Percentiles rank a stretch among this genome's conserved stretches.
These are phyloP conservation scores for Mallotus repandus DNA, from an alignment of 441 rosid genomes.

Conservation along the genomic window DNA sequence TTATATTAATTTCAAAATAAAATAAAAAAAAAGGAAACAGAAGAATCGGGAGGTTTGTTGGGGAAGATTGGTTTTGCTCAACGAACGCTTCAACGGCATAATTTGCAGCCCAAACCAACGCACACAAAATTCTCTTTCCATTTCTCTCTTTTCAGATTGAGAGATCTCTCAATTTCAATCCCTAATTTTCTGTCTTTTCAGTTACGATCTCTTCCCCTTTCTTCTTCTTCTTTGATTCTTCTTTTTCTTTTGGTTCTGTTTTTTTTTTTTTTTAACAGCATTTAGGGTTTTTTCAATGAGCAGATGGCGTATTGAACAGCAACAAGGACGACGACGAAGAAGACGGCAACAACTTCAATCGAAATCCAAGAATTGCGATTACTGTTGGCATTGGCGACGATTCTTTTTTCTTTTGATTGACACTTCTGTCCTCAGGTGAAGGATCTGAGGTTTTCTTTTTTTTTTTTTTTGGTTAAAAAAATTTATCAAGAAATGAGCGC, in stretches of 20 bases:
- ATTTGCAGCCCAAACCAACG: slow-evolving; percentile 43
- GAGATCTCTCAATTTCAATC: slow-evolving; percentile 17
- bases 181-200: slow-evolving; percentile 14
- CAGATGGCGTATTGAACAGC: slow-evolving; percentile 33
- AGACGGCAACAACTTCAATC: too few relatives aligned
- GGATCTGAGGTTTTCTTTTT: slow-evolving; percentile 54
- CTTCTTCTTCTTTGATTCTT: not conserved
- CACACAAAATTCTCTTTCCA: slow-evolving; percentile 17
- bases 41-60: slow-evolving; percentile 42
- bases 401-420: slow-evolving; percentile 8
- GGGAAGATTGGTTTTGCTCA: slow-evolving; percentile 42
- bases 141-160: not conserved
- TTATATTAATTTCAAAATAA: too few relatives aligned
- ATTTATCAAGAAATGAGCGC: slow-evolving; percentile 63
- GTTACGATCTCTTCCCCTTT: slow-evolving; percentile 7
- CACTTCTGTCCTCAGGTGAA: slow-evolving; percentile 52
- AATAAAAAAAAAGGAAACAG: slow-evolving; percentile 9
- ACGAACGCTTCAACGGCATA: slow-evolving; percentile 85
- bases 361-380: not conserved
- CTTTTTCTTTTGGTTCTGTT: slow-evolving; percentile 3
- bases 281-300: slow-evolving; percentile 4
- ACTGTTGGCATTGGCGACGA: slow-evolving; percentile 4
- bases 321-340: slow-evolving; percentile 6
- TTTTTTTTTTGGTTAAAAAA: not conserved
- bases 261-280: slow-evolving; percentile 7